A percentile compares a stretch with the other conserved stretches of the same genome.
Conservation (phyloP, 169 alveolate genomes). For the Plasmodium vivax region DNA sequence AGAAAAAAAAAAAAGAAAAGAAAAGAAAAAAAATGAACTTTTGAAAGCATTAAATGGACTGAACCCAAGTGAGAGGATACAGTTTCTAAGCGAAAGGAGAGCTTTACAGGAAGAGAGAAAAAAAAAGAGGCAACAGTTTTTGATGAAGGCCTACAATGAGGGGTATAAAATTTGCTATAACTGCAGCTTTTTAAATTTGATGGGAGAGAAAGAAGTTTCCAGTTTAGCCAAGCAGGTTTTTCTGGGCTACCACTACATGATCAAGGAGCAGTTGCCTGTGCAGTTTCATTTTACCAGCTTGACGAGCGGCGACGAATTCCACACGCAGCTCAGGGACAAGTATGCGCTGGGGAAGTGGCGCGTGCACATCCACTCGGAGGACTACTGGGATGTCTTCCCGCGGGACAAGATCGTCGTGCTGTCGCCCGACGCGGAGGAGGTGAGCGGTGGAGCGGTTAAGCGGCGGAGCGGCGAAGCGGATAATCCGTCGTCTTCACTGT, state of each 20-base stretch:
- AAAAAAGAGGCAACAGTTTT: constrained; percentile 59
- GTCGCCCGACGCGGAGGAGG: constrained; percentile 80
- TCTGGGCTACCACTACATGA: constrained; percentile 76
- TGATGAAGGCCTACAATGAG: constrained; percentile 57
- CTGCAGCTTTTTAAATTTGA: constrained; percentile 75
- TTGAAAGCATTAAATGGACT: constrained; percentile 57
- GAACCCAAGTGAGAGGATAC: constrained; percentile 70
- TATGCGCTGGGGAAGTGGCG: constrained; percentile 77
- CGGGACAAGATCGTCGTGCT: constrained; percentile 77
- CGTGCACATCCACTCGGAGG: constrained; percentile 68
- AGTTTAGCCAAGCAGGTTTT: constrained; percentile 79
- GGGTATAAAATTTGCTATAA: constrained; percentile 80
- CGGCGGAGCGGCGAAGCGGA: background rate
- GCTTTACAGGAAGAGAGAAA: constrained; percentile 64
- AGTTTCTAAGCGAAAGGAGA: constrained; percentile 73
- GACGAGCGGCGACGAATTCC: constrained; percentile 33
- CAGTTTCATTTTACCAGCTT: constrained; percentile 78
- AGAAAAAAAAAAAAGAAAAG: constrained; percentile 59
- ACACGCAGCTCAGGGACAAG: constrained; percentile 57
- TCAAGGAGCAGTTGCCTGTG: constrained; percentile 70
- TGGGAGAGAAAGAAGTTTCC: constrained; percentile 80
- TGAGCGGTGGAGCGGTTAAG: background rate
- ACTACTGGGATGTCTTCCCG: constrained; percentile 79
- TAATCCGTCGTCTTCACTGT: background rate
- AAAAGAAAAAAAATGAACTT: constrained; percentile 29